Evolutionary conservation across 2,329 filamentous ascomycete genomes (phyloP).

Genomic region (Periconia sp.): DNA sequence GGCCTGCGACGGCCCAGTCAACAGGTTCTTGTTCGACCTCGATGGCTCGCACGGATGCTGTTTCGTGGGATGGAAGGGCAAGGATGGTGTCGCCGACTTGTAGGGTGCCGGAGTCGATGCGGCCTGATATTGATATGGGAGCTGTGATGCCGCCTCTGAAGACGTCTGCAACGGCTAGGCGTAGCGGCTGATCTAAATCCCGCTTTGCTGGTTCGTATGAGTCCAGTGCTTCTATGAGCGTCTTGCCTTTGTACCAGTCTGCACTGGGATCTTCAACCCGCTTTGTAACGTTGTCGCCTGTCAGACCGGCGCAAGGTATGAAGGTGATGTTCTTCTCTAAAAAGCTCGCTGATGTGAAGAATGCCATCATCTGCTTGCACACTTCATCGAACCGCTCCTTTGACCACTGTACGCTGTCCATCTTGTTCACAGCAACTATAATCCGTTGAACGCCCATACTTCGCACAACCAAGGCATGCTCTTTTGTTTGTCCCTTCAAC

Average conservation of each 20-base stretch:
- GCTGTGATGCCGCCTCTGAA: conserved; percentile 81
- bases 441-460: conserved; percentile 90
- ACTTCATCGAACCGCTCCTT: conserved; percentile 85
- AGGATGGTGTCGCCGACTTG: conserved; percentile 83
- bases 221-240: conserved; percentile 84
- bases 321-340: conserved; percentile 81
- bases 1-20: conserved; percentile 92
- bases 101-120: conserved; percentile 81
- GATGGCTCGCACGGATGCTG: conserved; percentile 79
- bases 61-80: conserved; percentile 81
- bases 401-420: conserved; percentile 86
- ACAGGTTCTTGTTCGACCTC: conserved; percentile 71
- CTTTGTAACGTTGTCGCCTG: conserved; percentile 82
- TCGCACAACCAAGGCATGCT: conserved; percentile 86
- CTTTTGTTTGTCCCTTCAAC: conserved; percentile 89
- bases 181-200: conserved; percentile 77
- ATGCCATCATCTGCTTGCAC: conserved; percentile 78
- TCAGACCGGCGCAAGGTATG: conserved; percentile 86
- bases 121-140: conserved; percentile 83
- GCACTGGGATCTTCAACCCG: conserved; percentile 58
- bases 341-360: conserved; percentile 83
- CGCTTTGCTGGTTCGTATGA: conserved; percentile 75
- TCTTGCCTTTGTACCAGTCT: conserved; percentile 81
- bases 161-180: conserved; percentile 86
- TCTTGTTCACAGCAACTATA: conserved; percentile 93